Evolutionary conservation across 1,284 basidiomycete genomes (phyloP), one percentile per base, ranked within the genome.

Genomic region (Kwoniella shivajii): DNA sequence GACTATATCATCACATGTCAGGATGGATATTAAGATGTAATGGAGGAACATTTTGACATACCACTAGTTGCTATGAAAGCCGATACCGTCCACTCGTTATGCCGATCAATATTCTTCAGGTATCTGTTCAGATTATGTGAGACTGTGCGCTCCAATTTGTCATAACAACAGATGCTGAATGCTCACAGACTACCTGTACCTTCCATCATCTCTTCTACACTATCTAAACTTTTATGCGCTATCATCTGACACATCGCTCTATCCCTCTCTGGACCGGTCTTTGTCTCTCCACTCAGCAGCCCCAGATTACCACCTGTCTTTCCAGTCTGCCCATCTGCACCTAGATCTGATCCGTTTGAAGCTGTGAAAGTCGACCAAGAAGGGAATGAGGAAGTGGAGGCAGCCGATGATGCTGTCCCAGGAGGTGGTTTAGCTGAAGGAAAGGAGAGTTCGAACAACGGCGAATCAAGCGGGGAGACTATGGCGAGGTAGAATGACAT

Each of bases 21-120:
- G 42, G n/a, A 27, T 14, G n/a, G 47, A 18, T 14, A 22, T 14
- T 31, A 18, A 33, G 30, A 18, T 14, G 26, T 30, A 11, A 30
- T 29, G 6, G 24, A 45, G 18, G 18, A 27, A 14, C 4, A 20
- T 7, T n/a, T 26, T 30, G 50, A 79, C 90, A 80, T 78, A 96
- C 93, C 95, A 62, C 88, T 89, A 3, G 92, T 87, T 0, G 93
- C 95, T 16, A 96, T 82, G 78, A 95, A 97, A 29, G 90, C 92
- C 9, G 93, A 96, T 20, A 96, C 86, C 1, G 85, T 92, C 93
- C 94, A 97, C 73, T 97, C 94, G 72, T 97, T 96, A 80, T 96
- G 94, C 78, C 88, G 90, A 82, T 97, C 93, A 54, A 96, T 86
- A 20, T 86, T 85, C 73, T 92, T 93, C 57, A 96, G 82, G 76